phyloP scores from a whole-genome alignment of 108 stramenopile genomes.

The Seminavis robusta region DNA sequence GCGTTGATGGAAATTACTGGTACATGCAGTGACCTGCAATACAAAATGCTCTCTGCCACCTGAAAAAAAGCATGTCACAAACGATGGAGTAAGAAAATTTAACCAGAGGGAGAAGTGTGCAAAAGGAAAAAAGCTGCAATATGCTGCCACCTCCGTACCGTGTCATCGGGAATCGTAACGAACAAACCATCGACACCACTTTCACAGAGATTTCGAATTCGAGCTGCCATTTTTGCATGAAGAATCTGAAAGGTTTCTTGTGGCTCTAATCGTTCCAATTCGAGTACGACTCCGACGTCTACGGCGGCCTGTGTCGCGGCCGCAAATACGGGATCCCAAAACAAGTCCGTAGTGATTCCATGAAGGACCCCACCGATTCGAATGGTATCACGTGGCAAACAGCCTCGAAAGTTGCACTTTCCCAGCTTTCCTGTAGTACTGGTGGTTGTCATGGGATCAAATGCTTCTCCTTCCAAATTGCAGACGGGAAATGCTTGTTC shows the following conservation, averaged over 20 bases:
- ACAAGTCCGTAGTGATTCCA: constrained; percentile 23
- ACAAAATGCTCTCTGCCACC: not conserved
- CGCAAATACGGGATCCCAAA: constrained; percentile 34
- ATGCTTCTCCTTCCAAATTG: not conserved
- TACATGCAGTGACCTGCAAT: not conserved
- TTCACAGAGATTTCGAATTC: constrained; percentile 5
- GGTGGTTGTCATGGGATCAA: not conserved
- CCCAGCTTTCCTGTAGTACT: not conserved
- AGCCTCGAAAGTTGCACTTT: constrained; percentile 3
- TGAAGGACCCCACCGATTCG: constrained; percentile 30
- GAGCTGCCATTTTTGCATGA: constrained; percentile 4
- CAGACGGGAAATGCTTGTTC: constrained; percentile 27
- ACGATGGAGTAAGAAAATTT: too few relatives aligned
- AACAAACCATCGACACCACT: constrained; percentile 10
- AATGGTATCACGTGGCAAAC: constrained; percentile 14
- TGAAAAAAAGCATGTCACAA: too few relatives aligned
- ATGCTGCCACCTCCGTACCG: constrained; percentile 1
- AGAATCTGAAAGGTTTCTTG: not conserved
- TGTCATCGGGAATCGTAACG: constrained; percentile 9
- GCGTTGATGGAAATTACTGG: constrained; percentile 8
- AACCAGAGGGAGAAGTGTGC: too few relatives aligned
- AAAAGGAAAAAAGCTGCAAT: too few relatives aligned
- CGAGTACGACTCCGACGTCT: constrained; percentile 17
- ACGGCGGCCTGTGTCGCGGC: constrained; percentile 16
- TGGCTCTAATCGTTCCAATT: constrained; percentile 7